Conservation (phyloP, 805 yeast species). For the Lipomyces orientalis region DNA sequence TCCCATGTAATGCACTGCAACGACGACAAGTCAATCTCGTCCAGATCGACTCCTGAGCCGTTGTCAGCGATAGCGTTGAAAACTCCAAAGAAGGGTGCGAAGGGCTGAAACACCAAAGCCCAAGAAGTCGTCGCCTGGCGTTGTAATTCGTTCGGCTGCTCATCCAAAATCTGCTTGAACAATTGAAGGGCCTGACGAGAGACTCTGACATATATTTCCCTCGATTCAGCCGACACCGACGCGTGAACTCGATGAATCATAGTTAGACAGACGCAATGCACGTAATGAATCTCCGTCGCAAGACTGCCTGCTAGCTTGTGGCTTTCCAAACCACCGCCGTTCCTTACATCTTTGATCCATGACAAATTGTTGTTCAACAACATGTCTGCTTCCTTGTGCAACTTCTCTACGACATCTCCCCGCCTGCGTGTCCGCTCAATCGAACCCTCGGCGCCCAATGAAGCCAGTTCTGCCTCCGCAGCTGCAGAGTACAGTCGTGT, state of each 20-base stretch:
- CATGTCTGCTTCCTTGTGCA: conserved; percentile 27
- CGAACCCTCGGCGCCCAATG: conserved; percentile 22
- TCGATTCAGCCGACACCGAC: conserved; percentile 20
- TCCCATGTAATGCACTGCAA: conserved; percentile 19
- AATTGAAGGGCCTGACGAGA: conserved; percentile 30
- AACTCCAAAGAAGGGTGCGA: conserved; percentile 35
- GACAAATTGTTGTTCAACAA: conserved; percentile 15
- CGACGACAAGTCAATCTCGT: conserved; percentile 21
- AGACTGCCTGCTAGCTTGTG: conserved; percentile 16
- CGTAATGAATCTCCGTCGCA: conserved; percentile 18
- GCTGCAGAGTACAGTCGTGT: conserved; percentile 30
- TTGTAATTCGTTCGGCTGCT: conserved; percentile 18
- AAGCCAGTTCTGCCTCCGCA: conserved; percentile 31
- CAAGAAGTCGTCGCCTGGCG: conserved; percentile 28
- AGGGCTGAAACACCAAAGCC: conserved; percentile 35
- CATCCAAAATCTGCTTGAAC: conserved; percentile 24
- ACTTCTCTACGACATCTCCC: conserved; percentile 19
- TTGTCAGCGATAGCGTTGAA: conserved; percentile 31
- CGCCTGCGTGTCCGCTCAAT: conserved; percentile 21
- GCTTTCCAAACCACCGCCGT: conserved; percentile 8
- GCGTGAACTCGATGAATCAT: conserved; percentile 34
- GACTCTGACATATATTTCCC: conserved; percentile 23
- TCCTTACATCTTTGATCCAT: conserved; percentile 23
- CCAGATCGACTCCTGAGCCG: conserved; percentile 20
- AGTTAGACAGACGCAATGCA: conserved; percentile 28